Percentiles rank a stretch among this genome's conserved stretches.
These are phyloP conservation scores for Plectosphaerella cucumerina DNA, from an alignment of 2,329 filamentous ascomycete genomes.

Conservation along the genomic window DNA sequence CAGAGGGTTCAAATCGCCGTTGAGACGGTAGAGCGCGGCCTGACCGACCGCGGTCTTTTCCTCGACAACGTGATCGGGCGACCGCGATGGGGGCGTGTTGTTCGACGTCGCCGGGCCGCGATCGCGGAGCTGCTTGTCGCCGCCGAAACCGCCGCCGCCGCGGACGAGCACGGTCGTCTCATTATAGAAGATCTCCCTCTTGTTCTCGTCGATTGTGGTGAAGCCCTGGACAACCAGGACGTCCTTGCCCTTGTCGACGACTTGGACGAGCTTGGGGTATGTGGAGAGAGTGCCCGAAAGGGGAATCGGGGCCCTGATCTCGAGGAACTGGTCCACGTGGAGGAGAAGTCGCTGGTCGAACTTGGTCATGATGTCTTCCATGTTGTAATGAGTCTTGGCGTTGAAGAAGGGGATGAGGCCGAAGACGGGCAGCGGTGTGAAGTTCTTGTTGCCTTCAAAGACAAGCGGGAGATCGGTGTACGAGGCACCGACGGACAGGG, in stretches of 20 bases:
- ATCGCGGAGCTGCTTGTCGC: slow-evolving; percentile 69
- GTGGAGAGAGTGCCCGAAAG: slow-evolving; percentile 74
- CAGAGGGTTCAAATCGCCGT: slow-evolving; percentile 45
- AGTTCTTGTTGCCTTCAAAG: slow-evolving; percentile 86
- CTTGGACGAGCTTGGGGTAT: slow-evolving; percentile 79
- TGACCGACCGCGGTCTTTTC: slow-evolving; percentile 84
- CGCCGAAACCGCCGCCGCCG: slow-evolving; percentile 84
- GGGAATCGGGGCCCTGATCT: slow-evolving; percentile 88
- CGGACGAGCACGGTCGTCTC: slow-evolving; percentile 87
- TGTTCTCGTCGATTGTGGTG: slow-evolving; percentile 78
- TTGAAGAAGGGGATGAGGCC: slow-evolving; percentile 90
- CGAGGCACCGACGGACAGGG: slow-evolving; percentile 89
- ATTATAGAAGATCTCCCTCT: slow-evolving; percentile 93
- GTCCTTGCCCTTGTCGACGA: slow-evolving; percentile 90
- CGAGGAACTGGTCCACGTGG: slow-evolving; percentile 96
- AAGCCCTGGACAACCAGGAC: slow-evolving; percentile 78
- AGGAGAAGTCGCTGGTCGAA: slow-evolving; percentile 98
- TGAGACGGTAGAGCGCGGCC: slow-evolving; percentile 50
- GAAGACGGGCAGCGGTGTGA: slow-evolving; percentile 88
- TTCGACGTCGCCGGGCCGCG: slow-evolving; percentile 74
- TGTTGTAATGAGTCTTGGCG: slow-evolving; percentile 71
- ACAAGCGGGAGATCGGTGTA: slow-evolving; percentile 80
- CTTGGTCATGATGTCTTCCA: slow-evolving; percentile 84
- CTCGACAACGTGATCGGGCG: slow-evolving; percentile 80
- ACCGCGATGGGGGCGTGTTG: slow-evolving; percentile 71